A percentile compares a stretch with the other conserved stretches of the same genome.
These are phyloP conservation scores for Alternaria incomplexa DNA, from an alignment of 2,329 filamentous ascomycete species.

Conservation along the genomic window DNA sequence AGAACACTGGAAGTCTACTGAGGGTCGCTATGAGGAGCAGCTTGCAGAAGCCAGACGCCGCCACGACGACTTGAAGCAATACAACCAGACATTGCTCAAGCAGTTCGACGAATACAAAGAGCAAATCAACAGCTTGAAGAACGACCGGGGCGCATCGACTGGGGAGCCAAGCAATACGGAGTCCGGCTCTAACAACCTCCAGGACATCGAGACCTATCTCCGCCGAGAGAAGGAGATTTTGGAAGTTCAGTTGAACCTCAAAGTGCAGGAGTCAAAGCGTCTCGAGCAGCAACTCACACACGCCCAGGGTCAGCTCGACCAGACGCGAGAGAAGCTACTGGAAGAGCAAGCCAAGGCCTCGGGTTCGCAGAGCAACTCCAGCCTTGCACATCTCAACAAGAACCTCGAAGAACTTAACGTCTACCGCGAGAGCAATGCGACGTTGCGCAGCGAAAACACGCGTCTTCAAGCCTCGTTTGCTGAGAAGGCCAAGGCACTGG, in stretches of 20 bases:
- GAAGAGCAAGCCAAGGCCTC: conserved; percentile 82
- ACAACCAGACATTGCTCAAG: conserved; percentile 88
- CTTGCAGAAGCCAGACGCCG: conserved; percentile 77
- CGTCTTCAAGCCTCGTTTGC: conserved; percentile 77
- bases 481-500: conserved; percentile 75
- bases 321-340: conserved; percentile 84
- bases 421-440: conserved; percentile 92
- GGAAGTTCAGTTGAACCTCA: conserved; percentile 93
- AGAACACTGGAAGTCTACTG: conserved; percentile 84
- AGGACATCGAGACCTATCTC: conserved; percentile 89
- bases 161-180: conserved; percentile 61
- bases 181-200: conserved; percentile 74
- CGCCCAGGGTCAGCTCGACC: conserved; percentile 84
- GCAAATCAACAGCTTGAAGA: conserved; percentile 81
- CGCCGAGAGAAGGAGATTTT: conserved; percentile 97
- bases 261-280: conserved; percentile 84
- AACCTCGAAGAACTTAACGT: conserved; percentile 95
- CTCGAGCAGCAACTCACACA: conserved; percentile 91
- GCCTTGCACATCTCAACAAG: conserved; percentile 89
- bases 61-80: conserved; percentile 82
- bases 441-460: conserved; percentile 83
- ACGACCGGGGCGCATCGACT: conserved; percentile 66
- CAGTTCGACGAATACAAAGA: conserved; percentile 83
- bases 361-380: conserved; percentile 73
- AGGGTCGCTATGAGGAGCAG: conserved; percentile 82